Base-by-base conservation (phyloP, 164 flowering plant genomes). In the Cinnamomum micranthum region DNA sequence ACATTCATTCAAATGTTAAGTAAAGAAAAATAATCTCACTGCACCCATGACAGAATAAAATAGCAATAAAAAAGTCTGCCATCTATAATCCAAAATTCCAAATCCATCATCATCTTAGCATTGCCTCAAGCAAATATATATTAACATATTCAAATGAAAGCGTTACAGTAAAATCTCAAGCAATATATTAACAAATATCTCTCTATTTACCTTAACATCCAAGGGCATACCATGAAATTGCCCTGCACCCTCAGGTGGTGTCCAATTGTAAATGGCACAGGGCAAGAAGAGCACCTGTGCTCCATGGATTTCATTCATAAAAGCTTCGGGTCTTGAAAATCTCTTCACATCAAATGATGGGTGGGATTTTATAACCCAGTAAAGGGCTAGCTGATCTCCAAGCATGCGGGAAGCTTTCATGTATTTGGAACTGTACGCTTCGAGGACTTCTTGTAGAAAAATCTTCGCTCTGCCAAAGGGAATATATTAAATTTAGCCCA, bases 181-280 rank as follows among this genome's bases (percentile, higher is more conserved):
- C 17, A 60, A 23, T 60, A 17, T 60, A 17, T 19, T 9, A 23
- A n/a, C 64, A 25, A 65, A 23, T 84, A 60, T n/a, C 64, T 60
- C n/a, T n/a, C 23, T 60, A 4, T 64, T 64, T 67, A 93, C 97
- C 97, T 93, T 95, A 20, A 95, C 90, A 82, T 92, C 91, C 82
- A 95, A 80, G n/a, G 98, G 94, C 94, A 95, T 93, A 81, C 99
- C 99, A 77, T 92, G 99, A 86, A 95, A 95, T 78, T 95, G 94
- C 62, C 98, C 98, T 4, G 99, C 97, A 71, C 98, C 99, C 71
- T 95, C 98, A 7, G 99, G 98, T 59, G 98, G 99, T 69, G 97
- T 95, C 99, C 99, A 95, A 69, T 95, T 95, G 87, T 92, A 91
- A 33, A 81, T 65, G 5, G 71, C 76, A 74, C 76, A 74, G 1